These are phyloP conservation scores for Aureobasidium sp. DNA, from an alignment of 2,329 filamentous ascomycete genomes.

Conservation along the genomic window DNA sequence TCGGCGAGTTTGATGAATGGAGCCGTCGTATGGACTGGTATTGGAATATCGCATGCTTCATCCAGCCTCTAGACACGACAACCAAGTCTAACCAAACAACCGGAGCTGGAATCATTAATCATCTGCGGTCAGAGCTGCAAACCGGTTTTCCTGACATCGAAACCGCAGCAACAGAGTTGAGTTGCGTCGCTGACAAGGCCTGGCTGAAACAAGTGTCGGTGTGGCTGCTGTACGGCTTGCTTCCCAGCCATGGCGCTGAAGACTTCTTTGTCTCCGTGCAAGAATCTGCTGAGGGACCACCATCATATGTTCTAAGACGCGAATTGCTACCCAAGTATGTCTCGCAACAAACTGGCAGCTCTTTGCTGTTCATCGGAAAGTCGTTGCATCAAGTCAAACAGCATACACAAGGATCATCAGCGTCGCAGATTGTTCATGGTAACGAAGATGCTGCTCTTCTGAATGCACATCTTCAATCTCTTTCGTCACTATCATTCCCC, in stretches of 20 bases:
- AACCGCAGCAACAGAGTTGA: conserved; percentile 60
- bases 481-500: conserved; percentile 62
- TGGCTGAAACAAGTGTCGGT: conserved; percentile 87
- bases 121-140: conserved; percentile 63
- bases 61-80: conserved; percentile 38
- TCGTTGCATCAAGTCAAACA: conserved; percentile 68
- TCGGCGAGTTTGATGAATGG: conserved; percentile 83
- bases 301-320: conserved; percentile 47
- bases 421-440: not conserved
- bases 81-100: conserved; percentile 17
- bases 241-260: conserved; percentile 66
- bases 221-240: conserved; percentile 81
- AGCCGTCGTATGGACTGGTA: conserved; percentile 78
- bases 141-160: conserved; percentile 87
- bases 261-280: conserved; percentile 71
- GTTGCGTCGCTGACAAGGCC: conserved; percentile 71
- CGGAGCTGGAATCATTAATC: conserved; percentile 62
- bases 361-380: conserved; percentile 83
- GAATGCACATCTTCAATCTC: conserved; percentile 57
- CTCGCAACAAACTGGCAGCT: conserved; percentile 60
- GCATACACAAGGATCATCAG: not conserved
- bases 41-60: conserved; percentile 62
- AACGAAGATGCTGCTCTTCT: conserved; percentile 49
- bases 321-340: conserved; percentile 72
- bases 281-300: conserved; percentile 22